Conservation (phyloP, 495 filamentous ascomycete species). For the Schizothecium vesticola region DNA sequence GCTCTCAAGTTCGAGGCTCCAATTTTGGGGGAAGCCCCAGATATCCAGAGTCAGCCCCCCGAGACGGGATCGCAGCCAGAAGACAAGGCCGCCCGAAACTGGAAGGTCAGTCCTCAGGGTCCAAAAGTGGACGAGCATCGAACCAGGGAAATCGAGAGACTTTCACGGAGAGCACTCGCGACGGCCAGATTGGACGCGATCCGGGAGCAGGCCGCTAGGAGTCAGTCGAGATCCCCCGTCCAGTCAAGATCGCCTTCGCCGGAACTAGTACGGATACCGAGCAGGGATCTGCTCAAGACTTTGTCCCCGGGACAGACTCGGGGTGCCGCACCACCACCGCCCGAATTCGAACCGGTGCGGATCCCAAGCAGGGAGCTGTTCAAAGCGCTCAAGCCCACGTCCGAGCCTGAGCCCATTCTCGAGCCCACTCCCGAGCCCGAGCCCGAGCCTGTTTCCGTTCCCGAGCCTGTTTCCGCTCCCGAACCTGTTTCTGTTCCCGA, state of each 20-base stretch:
- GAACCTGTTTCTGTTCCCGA: neutral
- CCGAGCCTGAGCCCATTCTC: neutral
- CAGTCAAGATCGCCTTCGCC: conserved; percentile 33
- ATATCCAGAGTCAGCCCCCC: neutral
- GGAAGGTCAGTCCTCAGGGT: conserved; percentile 6
- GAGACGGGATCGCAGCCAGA: neutral
- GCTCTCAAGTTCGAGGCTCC: conserved; percentile 11
- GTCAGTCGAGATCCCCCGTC: conserved; percentile 34
- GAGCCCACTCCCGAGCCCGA: neutral
- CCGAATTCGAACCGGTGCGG: neutral
- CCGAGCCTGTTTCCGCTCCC: neutral
- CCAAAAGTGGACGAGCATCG: conserved; percentile 51
- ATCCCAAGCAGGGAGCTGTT: neutral
- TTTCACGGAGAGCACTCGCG: conserved; percentile 54
- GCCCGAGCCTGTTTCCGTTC: neutral
- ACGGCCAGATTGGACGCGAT: conserved; percentile 55
- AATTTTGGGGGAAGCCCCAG: neutral
- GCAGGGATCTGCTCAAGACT: conserved; percentile 17
- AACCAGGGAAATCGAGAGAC: conserved; percentile 53
- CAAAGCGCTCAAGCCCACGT: neutral
- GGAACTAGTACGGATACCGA: conserved; percentile 23
- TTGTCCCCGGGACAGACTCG: conserved; percentile 21
- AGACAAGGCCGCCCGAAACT: neutral
- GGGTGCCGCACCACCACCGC: conserved; percentile 27
- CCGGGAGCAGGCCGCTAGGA: conserved; percentile 45